phyloP scores from a whole-genome alignment of 2,329 filamentous ascomycete genomes.

The Penicillium sp. region DNA sequence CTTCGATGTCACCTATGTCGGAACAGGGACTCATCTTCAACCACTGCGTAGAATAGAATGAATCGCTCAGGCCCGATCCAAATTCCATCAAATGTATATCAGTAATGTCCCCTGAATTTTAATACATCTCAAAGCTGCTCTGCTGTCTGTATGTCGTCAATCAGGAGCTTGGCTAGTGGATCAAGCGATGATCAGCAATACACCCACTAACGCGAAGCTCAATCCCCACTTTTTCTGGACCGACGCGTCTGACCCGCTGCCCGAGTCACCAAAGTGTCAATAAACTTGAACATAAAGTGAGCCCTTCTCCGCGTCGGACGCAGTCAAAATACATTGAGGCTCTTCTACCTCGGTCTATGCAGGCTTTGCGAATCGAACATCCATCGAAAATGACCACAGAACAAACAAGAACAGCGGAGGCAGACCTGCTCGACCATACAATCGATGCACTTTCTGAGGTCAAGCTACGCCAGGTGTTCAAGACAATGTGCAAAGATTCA shows the following conservation, averaged over 20 bases:
- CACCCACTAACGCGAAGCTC: not conserved
- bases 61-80: too few relatives aligned
- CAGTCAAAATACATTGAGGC: not conserved
- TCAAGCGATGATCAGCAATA: not conserved
- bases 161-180: not conserved
- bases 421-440: not conserved
- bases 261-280: not conserved
- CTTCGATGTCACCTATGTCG: too few relatives aligned
- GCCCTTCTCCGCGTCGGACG: not conserved
- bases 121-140: not conserved
- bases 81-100: not conserved
- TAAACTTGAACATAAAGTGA: not conserved
- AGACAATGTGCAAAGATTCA: not conserved
- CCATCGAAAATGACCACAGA: not conserved
- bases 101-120: not conserved
- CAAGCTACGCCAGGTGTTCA: not conserved
- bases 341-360: not conserved
- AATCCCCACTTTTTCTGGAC: not conserved
- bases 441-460: not conserved
- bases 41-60: too few relatives aligned
- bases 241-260: not conserved
- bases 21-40: too few relatives aligned
- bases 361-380: not conserved
- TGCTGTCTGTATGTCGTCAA: not conserved
- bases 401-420: not conserved